Evolutionary conservation across 768 basidiomycete genomes (phyloP), one percentile per base, ranked within the genome.

Genomic region (Glaciozyma antarctica): DNA sequence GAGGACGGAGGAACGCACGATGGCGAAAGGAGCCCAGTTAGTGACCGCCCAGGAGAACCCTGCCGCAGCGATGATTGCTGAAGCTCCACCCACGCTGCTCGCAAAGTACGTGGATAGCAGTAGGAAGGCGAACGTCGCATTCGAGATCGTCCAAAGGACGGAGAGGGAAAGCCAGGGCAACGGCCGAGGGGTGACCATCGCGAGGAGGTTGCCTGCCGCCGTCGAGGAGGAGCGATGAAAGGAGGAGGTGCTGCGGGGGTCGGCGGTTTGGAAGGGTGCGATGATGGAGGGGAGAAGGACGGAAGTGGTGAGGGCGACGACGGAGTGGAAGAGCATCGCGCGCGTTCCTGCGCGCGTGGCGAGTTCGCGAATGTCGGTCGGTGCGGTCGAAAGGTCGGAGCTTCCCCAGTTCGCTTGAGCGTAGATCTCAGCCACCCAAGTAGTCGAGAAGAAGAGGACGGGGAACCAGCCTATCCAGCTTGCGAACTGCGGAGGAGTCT

Each of bases 391-490:
- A 17, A 75, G 74, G 0, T 75, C 78, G 64, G 69, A 38, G 13
- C n/a, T 26, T 19, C 63, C 64, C 10, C 62, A 70, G 26, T 60
- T 55, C 3, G 80, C 70, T 4, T 77, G 79, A 66, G 85, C 87
- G 79, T 95, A 84, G 16, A 94, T 81, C 71, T 94, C 93, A 16
- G 88, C 88, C 61, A 95, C 81, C 77, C 91, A 97, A 10, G 72
- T 71, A 2, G 72, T 70, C 13, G 62, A 60, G 59, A 71, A 73
- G 64, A 73, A 73, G 44, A 94, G 80, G 30, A 91, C 78, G 0
- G 93, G 92, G 73, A 94, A 95, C 94, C 94, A 97, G 12, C 84
- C 88, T 65, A 92, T 80, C 85, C 85, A 93, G 17, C 85, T 82
- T 66, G 89, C 88, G 76, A 81, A 87, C 65, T 79, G 72, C 71